Base-by-base conservation (phyloP, 2,329 filamentous ascomycete genomes). In the Paecilomyces fulvus region DNA sequence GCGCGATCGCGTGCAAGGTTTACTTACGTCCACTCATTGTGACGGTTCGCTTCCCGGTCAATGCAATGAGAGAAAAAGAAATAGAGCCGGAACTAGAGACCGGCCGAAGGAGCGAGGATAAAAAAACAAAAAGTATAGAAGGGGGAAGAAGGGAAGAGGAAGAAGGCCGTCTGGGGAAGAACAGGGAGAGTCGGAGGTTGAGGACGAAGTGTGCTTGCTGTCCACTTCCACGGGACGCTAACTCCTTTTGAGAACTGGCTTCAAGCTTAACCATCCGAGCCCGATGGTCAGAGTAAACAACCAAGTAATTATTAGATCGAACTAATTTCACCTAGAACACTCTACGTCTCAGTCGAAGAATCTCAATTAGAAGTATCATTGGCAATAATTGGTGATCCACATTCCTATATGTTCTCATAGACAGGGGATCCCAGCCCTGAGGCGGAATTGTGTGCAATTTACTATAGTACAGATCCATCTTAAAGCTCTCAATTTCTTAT, bases 21-120 rank as follows among this genome's bases (percentile, higher is more conserved):
- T 59, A 81, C 80, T 79, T 74, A 83, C 80, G 76, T 73, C 80
- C 80, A 74, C 80, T 82, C 80, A 83, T 83, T 70, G 68, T 81
- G 77, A 75, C 75, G 65, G 64, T 66, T 60, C 66, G 68, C 64
- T 67, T 66, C 66, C 68, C 71, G 61, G 59, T 60, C 59, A 58
- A 67, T 56, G 59, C 57, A 59, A 60, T 56, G 49, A 55, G 52
- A 64, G 63, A 61, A 59, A 55, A 59, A 61, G 59, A 61, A 63
- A 59, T 49, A 63, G 67, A 70, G 66, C 66, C 65, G 67, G 63
- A 60, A 63, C 59, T 58, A 61, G 56, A 57, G 58, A 60, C 72
- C 70, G 73, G 69, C 67, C 54, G 57, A 69, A 71, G 63, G 67
- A 73, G 63, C 56, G 67, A 62, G 64, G 55, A 57, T 31, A 52